Conservation (phyloP, 2,329 filamentous ascomycete genomes). For the Fusarium siculi region DNA sequence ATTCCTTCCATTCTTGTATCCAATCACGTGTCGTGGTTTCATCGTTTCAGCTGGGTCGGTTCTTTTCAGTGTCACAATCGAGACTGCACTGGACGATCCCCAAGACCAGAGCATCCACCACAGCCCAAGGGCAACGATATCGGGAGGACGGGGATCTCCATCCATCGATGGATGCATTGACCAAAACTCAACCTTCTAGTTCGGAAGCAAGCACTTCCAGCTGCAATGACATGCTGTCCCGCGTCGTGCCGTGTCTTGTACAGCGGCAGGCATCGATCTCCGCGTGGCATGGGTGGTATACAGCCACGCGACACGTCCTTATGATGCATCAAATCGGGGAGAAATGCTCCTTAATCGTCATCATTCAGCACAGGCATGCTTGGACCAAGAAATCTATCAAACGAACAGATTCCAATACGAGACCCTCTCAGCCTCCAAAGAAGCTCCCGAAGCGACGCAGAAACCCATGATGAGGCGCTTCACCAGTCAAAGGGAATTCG, state of each 20-base stretch:
- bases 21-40: constrained; percentile 33
- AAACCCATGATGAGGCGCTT: constrained; percentile 1
- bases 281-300: background rate
- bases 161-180: constrained; percentile 6
- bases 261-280: constrained; percentile 9
- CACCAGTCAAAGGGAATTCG: background rate
- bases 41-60: constrained; percentile 39
- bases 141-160: constrained; percentile 1
- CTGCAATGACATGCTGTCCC: constrained; percentile 19
- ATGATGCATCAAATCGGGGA: background rate
- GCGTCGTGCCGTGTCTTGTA: constrained; percentile 2
- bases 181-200: background rate
- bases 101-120: constrained; percentile 12
- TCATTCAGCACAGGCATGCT: background rate
- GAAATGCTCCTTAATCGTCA: background rate
- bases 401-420: background rate
- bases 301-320: constrained; percentile 1
- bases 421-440: background rate
- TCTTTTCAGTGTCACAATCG: constrained; percentile 28
- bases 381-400: constrained; percentile 2
- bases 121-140: background rate
- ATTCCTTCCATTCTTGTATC: background rate
- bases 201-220: background rate
- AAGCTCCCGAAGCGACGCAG: constrained; percentile 19
- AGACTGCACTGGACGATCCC: constrained; percentile 19